Base-by-base conservation (phyloP, 2,329 filamentous ascomycete species). In the Parasarocladium wereldwijsianum region DNA sequence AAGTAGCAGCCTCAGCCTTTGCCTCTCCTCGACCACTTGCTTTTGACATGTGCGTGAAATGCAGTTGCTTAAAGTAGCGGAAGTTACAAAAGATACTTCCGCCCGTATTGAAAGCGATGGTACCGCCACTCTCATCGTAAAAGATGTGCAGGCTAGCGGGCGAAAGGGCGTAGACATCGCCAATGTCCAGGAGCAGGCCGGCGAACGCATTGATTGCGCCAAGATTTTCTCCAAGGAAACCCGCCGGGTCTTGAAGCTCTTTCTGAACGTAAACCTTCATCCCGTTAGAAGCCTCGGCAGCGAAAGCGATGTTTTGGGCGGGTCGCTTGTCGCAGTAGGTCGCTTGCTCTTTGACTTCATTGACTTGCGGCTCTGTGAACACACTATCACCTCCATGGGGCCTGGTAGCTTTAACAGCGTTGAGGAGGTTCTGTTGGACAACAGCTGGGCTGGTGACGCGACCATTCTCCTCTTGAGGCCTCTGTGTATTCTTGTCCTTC, bases 1-100 rank as follows among this genome's bases (percentile, higher is more conserved):
- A 93, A 1, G 78, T 70, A 34, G 73, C 60, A 3, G 82, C 82
- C 36, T 90, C 79, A 4, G 70, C 62, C 47, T 61, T 72, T 11
- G 59, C 68, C 32, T 64, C 55, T 3, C 50, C 49, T 15, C 27
- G 46, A 28, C 34, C 55, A n/a, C n/a, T n/a, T n/a, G n/a, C n/a
- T n/a, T n/a, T n/a, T 28, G 39, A 43, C 27, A 72, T 50, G 37
- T 60, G 52, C 10, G 56, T 44, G 25, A 70, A 61, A 45, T 96
- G 87, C 18, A 94, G 55, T 44, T 87, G 75, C 36, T 78, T 55
- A 50, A 86, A 96, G 60, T 83, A 93, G 12, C 82, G 67, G 38
- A 93, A 67, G 47, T 98, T 98, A 62, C 85, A 94, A 58, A 96
- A 98, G 17, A 98, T 70, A 43, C 78, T 83, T 21, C 87, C 86